These are phyloP conservation scores for Paraconiothyrium brasiliense DNA, from an alignment of 2,329 filamentous ascomycete genomes.

Conservation along the genomic window DNA sequence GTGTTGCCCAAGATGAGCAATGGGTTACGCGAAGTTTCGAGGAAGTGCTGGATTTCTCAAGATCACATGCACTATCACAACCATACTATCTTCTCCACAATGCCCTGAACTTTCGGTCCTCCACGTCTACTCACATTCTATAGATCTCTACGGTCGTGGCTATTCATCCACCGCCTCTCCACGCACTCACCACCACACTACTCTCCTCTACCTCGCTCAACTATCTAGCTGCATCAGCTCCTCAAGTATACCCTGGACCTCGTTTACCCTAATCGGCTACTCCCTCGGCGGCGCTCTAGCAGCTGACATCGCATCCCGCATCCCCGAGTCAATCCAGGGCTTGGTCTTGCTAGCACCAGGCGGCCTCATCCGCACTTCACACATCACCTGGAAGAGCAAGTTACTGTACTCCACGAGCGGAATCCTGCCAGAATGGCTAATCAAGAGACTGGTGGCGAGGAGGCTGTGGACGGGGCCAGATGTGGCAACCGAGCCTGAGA, in stretches of 20 bases:
- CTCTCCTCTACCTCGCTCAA: slow-evolving; percentile 76
- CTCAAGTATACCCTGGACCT: slow-evolving; percentile 64
- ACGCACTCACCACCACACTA: slow-evolving; percentile 72
- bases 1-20: too few species aligned
- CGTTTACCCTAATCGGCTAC: slow-evolving; percentile 80
- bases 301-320: slow-evolving; percentile 74
- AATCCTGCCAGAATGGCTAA: slow-evolving; percentile 67
- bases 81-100: neutral
- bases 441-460: slow-evolving; percentile 55
- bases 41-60: too few species aligned
- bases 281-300: slow-evolving; percentile 80
- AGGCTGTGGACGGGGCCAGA: slow-evolving; percentile 42
- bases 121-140: slow-evolving; percentile 15
- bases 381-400: slow-evolving; percentile 68
- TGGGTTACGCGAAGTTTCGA: too few species aligned
- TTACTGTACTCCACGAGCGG: slow-evolving; percentile 70
- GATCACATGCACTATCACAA: too few species aligned
- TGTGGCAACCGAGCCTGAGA: slow-evolving; percentile 36
- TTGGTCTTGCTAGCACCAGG: slow-evolving; percentile 82
- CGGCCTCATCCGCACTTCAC: slow-evolving; percentile 74
- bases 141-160: slow-evolving; percentile 78
- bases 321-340: slow-evolving; percentile 72
- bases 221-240: slow-evolving; percentile 76
- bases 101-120: too few species aligned
- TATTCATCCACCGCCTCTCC: slow-evolving; percentile 75